Evolutionary conservation across 306 rosid genomes (phyloP).

Genomic region (Pyrus betulifolia): DNA sequence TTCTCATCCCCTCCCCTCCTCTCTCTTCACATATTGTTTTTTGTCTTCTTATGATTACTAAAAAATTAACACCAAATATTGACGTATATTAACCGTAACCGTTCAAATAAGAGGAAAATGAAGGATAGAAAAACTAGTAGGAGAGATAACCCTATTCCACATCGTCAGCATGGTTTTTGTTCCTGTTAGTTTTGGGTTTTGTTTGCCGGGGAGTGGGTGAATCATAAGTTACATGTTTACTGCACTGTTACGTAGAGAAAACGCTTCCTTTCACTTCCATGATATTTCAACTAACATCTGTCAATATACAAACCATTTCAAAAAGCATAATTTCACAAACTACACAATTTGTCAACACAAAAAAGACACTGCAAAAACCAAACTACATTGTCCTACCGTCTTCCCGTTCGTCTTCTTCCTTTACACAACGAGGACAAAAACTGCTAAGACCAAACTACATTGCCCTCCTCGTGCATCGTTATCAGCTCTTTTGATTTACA

Average conservation of each 20-base stretch:
- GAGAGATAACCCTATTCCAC: too few species aligned
- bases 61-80: too few species aligned
- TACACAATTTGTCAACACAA: background rate
- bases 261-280: background rate
- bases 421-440: background rate
- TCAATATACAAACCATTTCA: background rate
- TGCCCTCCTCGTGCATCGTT: background rate
- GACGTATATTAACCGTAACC: too few species aligned
- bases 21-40: too few species aligned
- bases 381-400: background rate
- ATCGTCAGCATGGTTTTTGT: too few species aligned
- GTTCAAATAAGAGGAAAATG: too few species aligned
- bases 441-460: too few species aligned
- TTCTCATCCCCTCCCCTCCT: too few species aligned
- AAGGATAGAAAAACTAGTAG: too few species aligned
- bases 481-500: constrained; percentile 4
- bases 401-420: background rate
- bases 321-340: background rate
- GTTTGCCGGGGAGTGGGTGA: background rate
- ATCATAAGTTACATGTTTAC: background rate
- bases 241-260: background rate
- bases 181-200: background rate
- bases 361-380: background rate
- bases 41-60: too few species aligned
- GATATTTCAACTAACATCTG: too few species aligned